Evolutionary conservation across 108 stramenopile species (phyloP).

Genomic region (Skeletonema grethae): DNA sequence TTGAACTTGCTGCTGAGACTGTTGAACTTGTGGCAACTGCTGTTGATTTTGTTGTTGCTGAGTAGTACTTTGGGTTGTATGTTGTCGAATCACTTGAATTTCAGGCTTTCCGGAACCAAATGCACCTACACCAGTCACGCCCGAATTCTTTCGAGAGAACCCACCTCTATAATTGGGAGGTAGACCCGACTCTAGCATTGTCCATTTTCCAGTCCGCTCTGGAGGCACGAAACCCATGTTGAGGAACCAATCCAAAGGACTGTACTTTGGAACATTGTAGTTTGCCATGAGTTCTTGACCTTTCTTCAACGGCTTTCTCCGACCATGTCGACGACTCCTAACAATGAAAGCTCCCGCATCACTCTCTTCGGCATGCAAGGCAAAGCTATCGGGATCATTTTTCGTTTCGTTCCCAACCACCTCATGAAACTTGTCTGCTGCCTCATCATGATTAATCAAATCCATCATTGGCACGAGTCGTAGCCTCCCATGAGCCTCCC

Average conservation of each 20-base stretch:
- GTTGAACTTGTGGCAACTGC: constrained; percentile 4
- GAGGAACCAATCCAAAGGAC: constrained; percentile 85
- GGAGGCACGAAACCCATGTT: constrained; percentile 83
- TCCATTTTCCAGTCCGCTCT: constrained; percentile 69
- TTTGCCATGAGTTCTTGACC: constrained; percentile 82
- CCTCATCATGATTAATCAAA: constrained; percentile 82
- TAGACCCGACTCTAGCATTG: constrained; percentile 44
- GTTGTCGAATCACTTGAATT: constrained; percentile 21
- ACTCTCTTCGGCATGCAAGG: constrained; percentile 45
- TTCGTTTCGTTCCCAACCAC: constrained; percentile 59
- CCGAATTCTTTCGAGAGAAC: constrained; percentile 18
- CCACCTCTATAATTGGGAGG: constrained; percentile 39
- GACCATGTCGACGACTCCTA: constrained; percentile 65
- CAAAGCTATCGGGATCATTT: constrained; percentile 26
- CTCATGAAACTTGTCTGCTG: constrained; percentile 77
- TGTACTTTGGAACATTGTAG: constrained; percentile 86
- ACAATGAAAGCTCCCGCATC: constrained; percentile 82
- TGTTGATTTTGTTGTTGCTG: neutral
- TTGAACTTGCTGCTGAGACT: neutral
- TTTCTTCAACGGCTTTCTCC: constrained; percentile 59
- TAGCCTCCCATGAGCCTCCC: constrained; percentile 57
- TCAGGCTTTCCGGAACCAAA: constrained; percentile 27
- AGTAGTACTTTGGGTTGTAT: neutral
- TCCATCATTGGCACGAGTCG: constrained; percentile 80
- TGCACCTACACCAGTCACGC: constrained; percentile 10